Percentiles rank a stretch among this genome's conserved stretches.
phyloP scores from a whole-genome alignment of 129 eudicot genomes.

The Scalesia atractyloides region DNA sequence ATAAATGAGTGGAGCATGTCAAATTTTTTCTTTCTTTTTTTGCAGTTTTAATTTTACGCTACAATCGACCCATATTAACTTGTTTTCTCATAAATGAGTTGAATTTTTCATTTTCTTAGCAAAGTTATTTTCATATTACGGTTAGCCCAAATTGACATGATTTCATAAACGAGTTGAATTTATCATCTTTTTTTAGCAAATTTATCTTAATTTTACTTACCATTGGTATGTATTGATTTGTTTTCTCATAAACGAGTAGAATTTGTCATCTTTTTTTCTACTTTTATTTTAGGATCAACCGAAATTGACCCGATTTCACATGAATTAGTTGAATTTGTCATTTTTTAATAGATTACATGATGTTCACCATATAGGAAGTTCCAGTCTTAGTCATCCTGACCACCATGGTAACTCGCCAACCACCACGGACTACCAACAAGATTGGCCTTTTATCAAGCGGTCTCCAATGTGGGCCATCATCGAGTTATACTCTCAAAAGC shows the following conservation, averaged over 20 bases:
- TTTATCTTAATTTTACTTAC: too few species aligned
- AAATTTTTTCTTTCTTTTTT: too few species aligned
- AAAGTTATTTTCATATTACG: neutral
- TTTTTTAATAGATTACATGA: neutral
- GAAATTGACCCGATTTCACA: neutral
- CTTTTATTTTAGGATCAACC: neutral
- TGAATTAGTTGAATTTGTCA: neutral
- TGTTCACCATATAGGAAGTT: slow-evolving; percentile 9
- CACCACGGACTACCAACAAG: slow-evolving; percentile 18
- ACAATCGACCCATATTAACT: too few species aligned
- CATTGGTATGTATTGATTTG: too few species aligned
- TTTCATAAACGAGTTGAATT: too few species aligned
- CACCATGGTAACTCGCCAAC: neutral
- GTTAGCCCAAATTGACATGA: too few species aligned
- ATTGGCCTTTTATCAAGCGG: slow-evolving; percentile 39
- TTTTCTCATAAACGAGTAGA: too few species aligned
- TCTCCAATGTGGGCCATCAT: slow-evolving; percentile 44
- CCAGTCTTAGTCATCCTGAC: neutral
- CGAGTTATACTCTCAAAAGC: slow-evolving; percentile 35
- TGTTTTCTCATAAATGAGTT: too few species aligned
- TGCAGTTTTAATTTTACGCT: too few species aligned
- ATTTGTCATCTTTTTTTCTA: neutral
- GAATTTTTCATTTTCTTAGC: neutral
- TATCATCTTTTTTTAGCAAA: too few species aligned
- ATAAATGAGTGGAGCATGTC: neutral